Conservation (phyloP, 2,329 filamentous ascomycete species). For the Cercospora sojina region DNA sequence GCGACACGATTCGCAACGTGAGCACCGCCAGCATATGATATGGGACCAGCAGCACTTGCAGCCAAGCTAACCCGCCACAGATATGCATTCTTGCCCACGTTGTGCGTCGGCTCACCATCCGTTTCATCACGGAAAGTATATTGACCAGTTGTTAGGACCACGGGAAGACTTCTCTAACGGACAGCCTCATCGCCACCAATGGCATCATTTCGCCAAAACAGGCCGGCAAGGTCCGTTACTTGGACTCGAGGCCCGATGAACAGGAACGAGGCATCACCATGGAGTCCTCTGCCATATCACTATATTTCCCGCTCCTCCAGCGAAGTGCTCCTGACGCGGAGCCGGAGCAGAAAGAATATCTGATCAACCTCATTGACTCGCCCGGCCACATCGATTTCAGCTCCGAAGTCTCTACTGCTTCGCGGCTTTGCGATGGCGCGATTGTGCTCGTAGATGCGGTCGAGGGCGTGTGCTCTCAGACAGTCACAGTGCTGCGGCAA, state of each 20-base stretch:
- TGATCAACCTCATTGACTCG: slow-evolving; percentile 97
- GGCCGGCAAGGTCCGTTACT: slow-evolving; percentile 95
- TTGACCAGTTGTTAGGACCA: slow-evolving; percentile 63
- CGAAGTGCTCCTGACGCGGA: slow-evolving; percentile 58
- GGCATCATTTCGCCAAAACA: slow-evolving; percentile 98
- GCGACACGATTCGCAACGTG: slow-evolving; percentile 91
- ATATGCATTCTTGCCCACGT: slow-evolving; percentile 96
- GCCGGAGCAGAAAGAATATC: slow-evolving; percentile 74
- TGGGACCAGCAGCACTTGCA: slow-evolving; percentile 9
- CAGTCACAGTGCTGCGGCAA: slow-evolving; percentile 91
- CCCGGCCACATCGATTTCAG: slow-evolving; percentile 98
- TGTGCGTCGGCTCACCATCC: slow-evolving; percentile 48
- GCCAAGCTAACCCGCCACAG: slow-evolving; percentile 30
- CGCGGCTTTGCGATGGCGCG: slow-evolving; percentile 88
- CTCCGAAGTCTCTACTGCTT: slow-evolving; percentile 95
- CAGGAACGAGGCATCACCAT: slow-evolving; percentile 98
- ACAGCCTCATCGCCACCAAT: slow-evolving; percentile 95
- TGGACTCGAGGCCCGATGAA: slow-evolving; percentile 94
- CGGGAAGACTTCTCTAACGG: slow-evolving; percentile 95
- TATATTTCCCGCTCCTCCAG: slow-evolving; percentile 90
- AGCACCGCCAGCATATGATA: slow-evolving; percentile 36
- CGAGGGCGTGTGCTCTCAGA: slow-evolving; percentile 97
- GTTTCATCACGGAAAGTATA: not conserved
- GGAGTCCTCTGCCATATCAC: slow-evolving; percentile 96
- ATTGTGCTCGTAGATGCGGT: slow-evolving; percentile 94